These are phyloP conservation scores for Penicillium hesseltinei DNA, from an alignment of 2,329 filamentous ascomycete genomes.

Conservation along the genomic window DNA sequence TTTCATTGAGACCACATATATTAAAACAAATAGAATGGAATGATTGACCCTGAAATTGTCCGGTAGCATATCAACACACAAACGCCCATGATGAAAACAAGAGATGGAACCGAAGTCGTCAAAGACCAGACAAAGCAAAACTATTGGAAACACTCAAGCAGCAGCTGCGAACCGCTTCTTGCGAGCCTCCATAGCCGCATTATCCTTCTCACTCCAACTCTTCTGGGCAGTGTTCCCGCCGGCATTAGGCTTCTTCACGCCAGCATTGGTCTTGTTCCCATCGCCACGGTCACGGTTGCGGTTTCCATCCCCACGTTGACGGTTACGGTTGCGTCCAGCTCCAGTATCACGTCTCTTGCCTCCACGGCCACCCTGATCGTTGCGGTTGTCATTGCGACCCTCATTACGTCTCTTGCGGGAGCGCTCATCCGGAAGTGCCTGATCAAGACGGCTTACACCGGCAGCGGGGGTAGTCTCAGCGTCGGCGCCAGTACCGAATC, in stretches of 20 bases:
- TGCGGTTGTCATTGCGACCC: slow-evolving; percentile 37
- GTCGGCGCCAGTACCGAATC: slow-evolving; percentile 41
- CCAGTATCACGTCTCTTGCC: slow-evolving; percentile 44
- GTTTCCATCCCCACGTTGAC: slow-evolving; percentile 24
- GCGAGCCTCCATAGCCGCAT: slow-evolving; percentile 45
- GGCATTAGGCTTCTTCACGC: slow-evolving; percentile 15
- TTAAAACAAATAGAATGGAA: slow-evolving; percentile 16
- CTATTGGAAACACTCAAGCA: slow-evolving; percentile 19
- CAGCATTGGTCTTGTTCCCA: slow-evolving; percentile 16
- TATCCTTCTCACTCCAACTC: slow-evolving; percentile 43
- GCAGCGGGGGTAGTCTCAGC: slow-evolving; percentile 16
- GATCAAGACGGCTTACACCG: slow-evolving; percentile 45
- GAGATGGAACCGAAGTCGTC: neutral
- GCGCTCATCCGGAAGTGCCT: slow-evolving; percentile 45
- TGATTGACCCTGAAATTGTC: slow-evolving; percentile 17
- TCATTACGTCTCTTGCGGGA: slow-evolving; percentile 37
- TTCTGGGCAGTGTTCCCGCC: slow-evolving; percentile 20
- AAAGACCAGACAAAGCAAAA: neutral
- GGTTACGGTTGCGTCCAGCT: slow-evolving; percentile 34
- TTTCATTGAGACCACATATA: slow-evolving; percentile 6
- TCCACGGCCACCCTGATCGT: slow-evolving; percentile 40
- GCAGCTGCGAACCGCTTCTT: slow-evolving; percentile 47
- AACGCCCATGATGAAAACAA: slow-evolving; percentile 26
- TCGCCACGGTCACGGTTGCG: slow-evolving; percentile 23
- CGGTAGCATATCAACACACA: slow-evolving; percentile 17